phyloP scores from a whole-genome alignment of 441 rosid genomes.

The Gossypium trilobum region DNA sequence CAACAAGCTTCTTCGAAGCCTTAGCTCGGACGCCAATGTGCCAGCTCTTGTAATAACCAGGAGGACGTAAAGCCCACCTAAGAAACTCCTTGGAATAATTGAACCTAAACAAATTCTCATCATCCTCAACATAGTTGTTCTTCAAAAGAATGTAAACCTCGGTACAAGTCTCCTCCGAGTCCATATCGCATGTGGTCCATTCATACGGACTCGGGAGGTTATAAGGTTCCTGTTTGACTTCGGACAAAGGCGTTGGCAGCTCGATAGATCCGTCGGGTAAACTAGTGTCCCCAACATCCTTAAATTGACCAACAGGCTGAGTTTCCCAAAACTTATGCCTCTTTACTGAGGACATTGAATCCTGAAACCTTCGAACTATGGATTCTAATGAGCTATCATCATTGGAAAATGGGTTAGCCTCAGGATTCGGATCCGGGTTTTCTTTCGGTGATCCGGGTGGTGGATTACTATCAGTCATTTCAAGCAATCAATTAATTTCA shows the following conservation, averaged over 20 bases:
- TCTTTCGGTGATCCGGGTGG: slow-evolving; percentile 45
- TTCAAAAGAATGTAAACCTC: slow-evolving; percentile 57
- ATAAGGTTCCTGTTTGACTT: slow-evolving; percentile 73
- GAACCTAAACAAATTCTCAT: slow-evolving; percentile 91
- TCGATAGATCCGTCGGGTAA: slow-evolving; percentile 66
- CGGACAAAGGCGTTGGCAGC: slow-evolving; percentile 44
- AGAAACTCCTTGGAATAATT: slow-evolving; percentile 91
- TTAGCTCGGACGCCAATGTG: slow-evolving; percentile 90
- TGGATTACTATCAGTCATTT: slow-evolving; percentile 54
- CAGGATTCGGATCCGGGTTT: slow-evolving; percentile 40
- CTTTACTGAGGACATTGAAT: slow-evolving; percentile 40
- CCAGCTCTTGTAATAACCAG: slow-evolving; percentile 76
- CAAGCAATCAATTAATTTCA: slow-evolving; percentile 8
- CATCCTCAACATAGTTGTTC: slow-evolving; percentile 60
- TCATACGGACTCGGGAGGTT: slow-evolving; percentile 63
- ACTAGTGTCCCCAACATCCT: slow-evolving; percentile 45
- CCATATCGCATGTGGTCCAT: slow-evolving; percentile 78
- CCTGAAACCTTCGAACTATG: slow-evolving; percentile 53
- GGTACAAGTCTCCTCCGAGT: slow-evolving; percentile 46
- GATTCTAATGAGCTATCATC: slow-evolving; percentile 52
- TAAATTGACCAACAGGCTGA: slow-evolving; percentile 79
- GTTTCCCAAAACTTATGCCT: slow-evolving; percentile 87
- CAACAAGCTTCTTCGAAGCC: slow-evolving; percentile 71
- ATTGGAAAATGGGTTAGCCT: slow-evolving; percentile 19
- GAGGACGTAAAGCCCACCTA: slow-evolving; percentile 79